Conservation (phyloP, 1,284 basidiomycete genomes). For the Chiua sp. region DNA sequence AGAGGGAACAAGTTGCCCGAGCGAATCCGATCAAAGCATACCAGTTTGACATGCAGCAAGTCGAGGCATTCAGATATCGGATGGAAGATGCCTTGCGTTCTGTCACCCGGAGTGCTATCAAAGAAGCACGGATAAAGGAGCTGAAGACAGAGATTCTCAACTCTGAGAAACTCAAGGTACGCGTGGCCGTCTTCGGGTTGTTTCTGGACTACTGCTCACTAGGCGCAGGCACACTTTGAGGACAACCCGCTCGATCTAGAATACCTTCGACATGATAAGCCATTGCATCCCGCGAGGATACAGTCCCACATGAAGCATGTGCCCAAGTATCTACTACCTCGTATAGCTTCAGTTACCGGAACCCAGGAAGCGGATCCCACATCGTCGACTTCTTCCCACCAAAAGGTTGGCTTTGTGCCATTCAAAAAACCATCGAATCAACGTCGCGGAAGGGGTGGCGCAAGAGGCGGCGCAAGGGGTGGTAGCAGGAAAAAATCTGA, state of each 20-base stretch:
- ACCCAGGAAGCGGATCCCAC: slow-evolving; percentile 27
- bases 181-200: slow-evolving; percentile 19
- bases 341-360: slow-evolving; percentile 62
- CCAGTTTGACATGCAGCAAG: slow-evolving; percentile 91
- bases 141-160: slow-evolving; percentile 94
- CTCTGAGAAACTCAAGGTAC: slow-evolving; percentile 94
- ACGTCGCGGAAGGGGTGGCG: slow-evolving; percentile 57
- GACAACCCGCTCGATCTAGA: slow-evolving; percentile 96
- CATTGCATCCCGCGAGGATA: slow-evolving; percentile 86
- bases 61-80: slow-evolving; percentile 98
- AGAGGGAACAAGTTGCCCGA: slow-evolving; percentile 71
- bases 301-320: slow-evolving; percentile 97
- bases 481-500: slow-evolving; percentile 69
- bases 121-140: slow-evolving; percentile 95
- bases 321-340: slow-evolving; percentile 92
- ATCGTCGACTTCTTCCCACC: slow-evolving; percentile 26
- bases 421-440: slow-evolving; percentile 64
- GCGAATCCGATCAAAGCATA: slow-evolving; percentile 90
- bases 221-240: slow-evolving; percentile 89
- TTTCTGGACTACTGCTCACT: slow-evolving; percentile 7
- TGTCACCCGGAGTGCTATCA: slow-evolving; percentile 86
- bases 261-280: slow-evolving; percentile 94
- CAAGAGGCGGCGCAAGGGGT: slow-evolving; percentile 43
- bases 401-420: slow-evolving; percentile 63
- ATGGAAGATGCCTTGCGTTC: slow-evolving; percentile 96